Conservation (phyloP, 2,329 filamentous ascomycete species). For the Ceratocystiopsis sp. region DNA sequence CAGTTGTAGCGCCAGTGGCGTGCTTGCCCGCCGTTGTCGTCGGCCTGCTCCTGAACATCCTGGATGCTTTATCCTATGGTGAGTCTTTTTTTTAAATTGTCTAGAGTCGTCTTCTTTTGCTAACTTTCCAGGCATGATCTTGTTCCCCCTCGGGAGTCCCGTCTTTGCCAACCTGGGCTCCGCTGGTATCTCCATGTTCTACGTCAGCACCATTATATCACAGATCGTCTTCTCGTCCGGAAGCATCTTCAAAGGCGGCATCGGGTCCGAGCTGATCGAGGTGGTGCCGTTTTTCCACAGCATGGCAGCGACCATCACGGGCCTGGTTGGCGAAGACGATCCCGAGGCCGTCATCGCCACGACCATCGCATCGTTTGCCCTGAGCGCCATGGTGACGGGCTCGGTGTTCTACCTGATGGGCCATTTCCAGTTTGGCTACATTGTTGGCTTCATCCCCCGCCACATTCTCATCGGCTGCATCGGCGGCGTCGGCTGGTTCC, state of each 20-base stretch:
- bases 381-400: conserved; percentile 83
- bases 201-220: conserved; percentile 89
- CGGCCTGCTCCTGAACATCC: conserved; percentile 74
- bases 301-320: conserved; percentile 82
- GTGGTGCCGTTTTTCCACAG: conserved; percentile 98
- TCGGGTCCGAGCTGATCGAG: conserved; percentile 96
- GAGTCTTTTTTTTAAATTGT: conserved; percentile 7
- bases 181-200: conserved; percentile 96
- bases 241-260: conserved; percentile 76
- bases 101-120: conserved; percentile 2
- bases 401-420: conserved; percentile 86
- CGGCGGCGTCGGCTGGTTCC: conserved; percentile 89
- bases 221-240: conserved; percentile 79
- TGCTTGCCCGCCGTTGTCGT: conserved; percentile 76
- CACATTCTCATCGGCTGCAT: conserved; percentile 96
- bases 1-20: conserved; percentile 48
- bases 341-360: conserved; percentile 81
- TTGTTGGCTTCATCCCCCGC: conserved; percentile 92
- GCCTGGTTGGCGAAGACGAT: conserved; percentile 59
- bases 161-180: conserved; percentile 76
- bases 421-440: conserved; percentile 67
- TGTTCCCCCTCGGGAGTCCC: conserved; percentile 79
- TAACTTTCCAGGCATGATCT: conserved; percentile 54
- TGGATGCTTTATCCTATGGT: conserved; percentile 91
- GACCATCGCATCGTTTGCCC: conserved; percentile 77